A percentile compares a stretch with the other conserved stretches of the same genome.
These are phyloP conservation scores for Aspergillus saccharolyticus DNA, from an alignment of 495 filamentous ascomycete genomes.

Conservation along the genomic window DNA sequence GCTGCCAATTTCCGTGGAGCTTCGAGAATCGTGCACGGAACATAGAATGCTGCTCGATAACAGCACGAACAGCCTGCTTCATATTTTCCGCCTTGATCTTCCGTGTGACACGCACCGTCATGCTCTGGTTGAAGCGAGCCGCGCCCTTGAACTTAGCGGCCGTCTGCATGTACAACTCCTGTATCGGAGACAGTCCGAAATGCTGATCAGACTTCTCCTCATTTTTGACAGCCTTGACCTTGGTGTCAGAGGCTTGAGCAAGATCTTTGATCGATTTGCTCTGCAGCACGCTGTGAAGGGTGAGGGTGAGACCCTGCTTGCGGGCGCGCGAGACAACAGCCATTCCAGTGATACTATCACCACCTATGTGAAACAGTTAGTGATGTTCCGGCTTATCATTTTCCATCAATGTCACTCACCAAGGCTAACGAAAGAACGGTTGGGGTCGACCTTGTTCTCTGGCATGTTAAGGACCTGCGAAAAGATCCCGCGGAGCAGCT, in stretches of 20 bases:
- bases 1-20: conserved; percentile 36
- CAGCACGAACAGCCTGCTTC: conserved; percentile 47
- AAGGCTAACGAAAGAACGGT: conserved; percentile 40
- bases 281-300: conserved; percentile 36
- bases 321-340: conserved; percentile 38
- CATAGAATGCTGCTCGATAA: conserved; percentile 64
- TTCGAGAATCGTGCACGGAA: conserved; percentile 58
- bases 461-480: conserved; percentile 46
- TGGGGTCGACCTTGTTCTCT: conserved; percentile 31
- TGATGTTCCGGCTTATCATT: conserved; percentile 16
- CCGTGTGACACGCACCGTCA: conserved; percentile 54
- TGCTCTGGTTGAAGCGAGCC: conserved; percentile 65
- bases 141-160: conserved; percentile 41
- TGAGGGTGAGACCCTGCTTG: conserved; percentile 32
- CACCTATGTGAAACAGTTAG: conserved; percentile 28
- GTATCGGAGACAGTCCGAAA: conserved; percentile 51
- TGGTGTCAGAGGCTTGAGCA: conserved; percentile 25
- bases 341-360: conserved; percentile 45
- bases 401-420: conserved; percentile 24
- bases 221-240: conserved; percentile 14
- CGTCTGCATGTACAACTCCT: conserved; percentile 44
- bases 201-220: conserved; percentile 36
- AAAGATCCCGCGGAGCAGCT: conserved; percentile 36
- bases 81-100: conserved; percentile 46
- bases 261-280: conserved; percentile 32